Conservation (phyloP, 2,329 filamentous ascomycete genomes). For the Aureobasidium mangrovei region DNA sequence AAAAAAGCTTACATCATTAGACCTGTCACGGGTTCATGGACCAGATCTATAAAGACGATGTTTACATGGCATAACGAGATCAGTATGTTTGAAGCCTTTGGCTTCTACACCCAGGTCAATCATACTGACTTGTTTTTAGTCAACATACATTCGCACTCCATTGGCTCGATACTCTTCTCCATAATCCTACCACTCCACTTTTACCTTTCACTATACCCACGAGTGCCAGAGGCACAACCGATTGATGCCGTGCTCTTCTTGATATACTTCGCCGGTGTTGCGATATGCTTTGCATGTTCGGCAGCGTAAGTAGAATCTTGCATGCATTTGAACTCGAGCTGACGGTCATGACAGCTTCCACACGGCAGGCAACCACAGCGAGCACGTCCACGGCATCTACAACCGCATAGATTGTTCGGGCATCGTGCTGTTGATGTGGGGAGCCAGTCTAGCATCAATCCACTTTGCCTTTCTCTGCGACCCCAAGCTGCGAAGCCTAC, state of each 20-base stretch:
- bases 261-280: conserved; percentile 17
- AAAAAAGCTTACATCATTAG: not conserved
- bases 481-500: conserved; percentile 6
- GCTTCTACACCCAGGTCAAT: not conserved
- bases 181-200: conserved; percentile 16
- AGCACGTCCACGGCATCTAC: conserved; percentile 7
- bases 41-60: conserved; percentile 7
- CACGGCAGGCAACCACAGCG: conserved; percentile 15
- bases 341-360: conserved; percentile 14
- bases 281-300: conserved; percentile 17
- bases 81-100: not conserved
- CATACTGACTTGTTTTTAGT: conserved; percentile 6
- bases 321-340: not conserved
- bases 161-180: conserved; percentile 15
- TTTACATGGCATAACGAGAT: conserved; percentile 16
- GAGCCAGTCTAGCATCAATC: conserved; percentile 17
- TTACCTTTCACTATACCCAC: conserved; percentile 7
- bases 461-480: conserved; percentile 17
- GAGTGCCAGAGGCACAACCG: not conserved
- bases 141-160: conserved; percentile 18
- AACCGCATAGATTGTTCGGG: conserved; percentile 17
- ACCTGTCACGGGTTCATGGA: conserved; percentile 7
- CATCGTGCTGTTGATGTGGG: conserved; percentile 19
- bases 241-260: conserved; percentile 15
- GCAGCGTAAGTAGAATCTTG: conserved; percentile 10